Percentiles rank a stretch among this genome's conserved stretches.
Conservation (phyloP, 805 yeast species). For the Candida piceae region DNA sequence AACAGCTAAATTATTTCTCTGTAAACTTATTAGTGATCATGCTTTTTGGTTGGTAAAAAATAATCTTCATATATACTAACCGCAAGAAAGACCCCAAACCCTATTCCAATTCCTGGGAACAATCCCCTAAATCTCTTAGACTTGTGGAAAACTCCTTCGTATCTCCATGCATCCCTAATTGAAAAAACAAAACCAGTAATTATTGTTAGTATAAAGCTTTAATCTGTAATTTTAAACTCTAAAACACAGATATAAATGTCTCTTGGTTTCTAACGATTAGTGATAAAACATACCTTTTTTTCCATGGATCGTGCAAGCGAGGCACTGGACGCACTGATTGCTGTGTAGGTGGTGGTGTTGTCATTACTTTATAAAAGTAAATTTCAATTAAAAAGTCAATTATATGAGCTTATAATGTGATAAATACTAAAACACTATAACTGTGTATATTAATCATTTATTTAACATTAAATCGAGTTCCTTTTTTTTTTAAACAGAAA, state of each 20-base stretch:
- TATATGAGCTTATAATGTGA: too few relatives aligned
- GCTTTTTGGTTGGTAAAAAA: slow-evolving; percentile 13
- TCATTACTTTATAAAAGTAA: not conserved
- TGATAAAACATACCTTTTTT: slow-evolving; percentile 34
- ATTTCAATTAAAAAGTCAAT: not conserved
- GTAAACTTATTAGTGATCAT: not conserved
- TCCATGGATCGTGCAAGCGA: slow-evolving; percentile 39
- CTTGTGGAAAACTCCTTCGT: slow-evolving; percentile 74
- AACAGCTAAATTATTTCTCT: not conserved
- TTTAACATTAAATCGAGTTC: not conserved
- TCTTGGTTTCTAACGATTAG: too few relatives aligned
- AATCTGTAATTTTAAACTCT: too few relatives aligned
- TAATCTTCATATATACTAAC: slow-evolving; percentile 60
- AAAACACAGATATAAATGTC: too few relatives aligned
- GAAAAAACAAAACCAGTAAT: not conserved
- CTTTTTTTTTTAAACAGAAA: not conserved
- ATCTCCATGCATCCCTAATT: slow-evolving; percentile 90
- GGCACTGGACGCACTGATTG: slow-evolving; percentile 19
- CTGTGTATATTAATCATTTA: not conserved
- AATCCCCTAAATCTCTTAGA: slow-evolving; percentile 62
- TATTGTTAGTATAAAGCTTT: not conserved
- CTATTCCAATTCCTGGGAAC: slow-evolving; percentile 79
- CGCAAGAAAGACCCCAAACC: slow-evolving; percentile 66
- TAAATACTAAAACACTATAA: too few relatives aligned
- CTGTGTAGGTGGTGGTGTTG: not conserved